A percentile compares a stretch with the other conserved stretches of the same genome.
phyloP scores from a whole-genome alignment of 2,329 filamentous ascomycete genomes.

The Fonsecaea pedrosoi region DNA sequence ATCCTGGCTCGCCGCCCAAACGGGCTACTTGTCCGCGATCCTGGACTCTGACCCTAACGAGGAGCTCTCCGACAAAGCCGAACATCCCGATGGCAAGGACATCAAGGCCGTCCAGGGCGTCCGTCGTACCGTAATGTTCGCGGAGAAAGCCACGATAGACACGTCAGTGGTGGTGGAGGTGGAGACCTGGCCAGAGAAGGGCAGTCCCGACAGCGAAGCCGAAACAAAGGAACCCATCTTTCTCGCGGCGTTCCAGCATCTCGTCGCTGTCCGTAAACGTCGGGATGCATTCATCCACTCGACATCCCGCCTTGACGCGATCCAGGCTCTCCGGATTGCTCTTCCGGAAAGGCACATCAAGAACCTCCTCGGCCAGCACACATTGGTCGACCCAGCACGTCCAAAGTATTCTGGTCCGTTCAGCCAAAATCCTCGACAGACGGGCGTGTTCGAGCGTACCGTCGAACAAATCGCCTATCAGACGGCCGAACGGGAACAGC shows the following conservation, averaged over 20 bases:
- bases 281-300: slow-evolving; percentile 85
- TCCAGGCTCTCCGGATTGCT: slow-evolving; percentile 81
- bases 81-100: neutral
- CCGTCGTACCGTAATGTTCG: slow-evolving; percentile 25
- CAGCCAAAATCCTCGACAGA: slow-evolving; percentile 74
- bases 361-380: slow-evolving; percentile 83
- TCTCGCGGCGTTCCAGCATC: slow-evolving; percentile 83
- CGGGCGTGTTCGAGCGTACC: slow-evolving; percentile 55
- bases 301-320: slow-evolving; percentile 82
- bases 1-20: slow-evolving; percentile 84
- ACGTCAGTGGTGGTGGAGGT: slow-evolving; percentile 16
- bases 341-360: slow-evolving; percentile 75
- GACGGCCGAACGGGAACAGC: slow-evolving; percentile 73
- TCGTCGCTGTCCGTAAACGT: slow-evolving; percentile 68
- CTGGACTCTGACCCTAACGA: slow-evolving; percentile 58
- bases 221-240: slow-evolving; percentile 73
- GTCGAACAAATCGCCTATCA: slow-evolving; percentile 48
- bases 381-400: slow-evolving; percentile 73
- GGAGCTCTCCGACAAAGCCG: slow-evolving; percentile 26
- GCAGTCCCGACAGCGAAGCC: slow-evolving; percentile 53
- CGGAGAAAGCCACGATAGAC: slow-evolving; percentile 22
- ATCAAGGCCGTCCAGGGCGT: slow-evolving; percentile 10
- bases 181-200: slow-evolving; percentile 53
- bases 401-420: slow-evolving; percentile 72
- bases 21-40: slow-evolving; percentile 74